A percentile compares a stretch with the other conserved stretches of the same genome.
phyloP scores from a whole-genome alignment of 2,329 filamentous ascomycete species.

The Alternaria sp. region DNA sequence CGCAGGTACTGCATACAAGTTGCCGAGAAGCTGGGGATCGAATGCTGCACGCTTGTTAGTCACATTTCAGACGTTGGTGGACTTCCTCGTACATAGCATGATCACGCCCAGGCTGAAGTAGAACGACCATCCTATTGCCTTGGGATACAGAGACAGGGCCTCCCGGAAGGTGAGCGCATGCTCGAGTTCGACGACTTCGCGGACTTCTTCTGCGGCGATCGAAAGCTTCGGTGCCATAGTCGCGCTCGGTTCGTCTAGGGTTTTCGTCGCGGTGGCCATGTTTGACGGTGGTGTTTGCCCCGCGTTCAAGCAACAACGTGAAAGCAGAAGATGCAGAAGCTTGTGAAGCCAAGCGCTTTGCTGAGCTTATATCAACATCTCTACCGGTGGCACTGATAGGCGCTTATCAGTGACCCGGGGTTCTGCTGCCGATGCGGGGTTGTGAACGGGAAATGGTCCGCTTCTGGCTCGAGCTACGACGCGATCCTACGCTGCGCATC shows the following conservation, averaged over 20 bases:
- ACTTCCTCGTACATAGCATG: not conserved
- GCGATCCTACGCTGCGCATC: not conserved
- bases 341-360: not conserved
- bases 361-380: not conserved
- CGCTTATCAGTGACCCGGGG: not conserved
- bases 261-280: not conserved
- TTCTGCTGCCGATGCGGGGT: not conserved
- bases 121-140: not conserved
- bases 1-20: not conserved
- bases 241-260: not conserved
- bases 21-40: not conserved
- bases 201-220: not conserved
- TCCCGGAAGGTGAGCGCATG: not conserved
- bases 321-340: not conserved
- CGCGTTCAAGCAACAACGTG: not conserved
- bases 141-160: not conserved
- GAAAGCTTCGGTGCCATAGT: not conserved
- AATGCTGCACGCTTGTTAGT: not conserved
- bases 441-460: not conserved
- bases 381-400: not conserved
- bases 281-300: not conserved
- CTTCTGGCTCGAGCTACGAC: not conserved
- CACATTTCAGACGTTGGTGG: not conserved
- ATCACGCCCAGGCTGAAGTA: not conserved
- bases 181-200: not conserved